Base-by-base conservation (phyloP, 2,329 filamentous ascomycete species). In the Fusarium pseudograminearum region DNA sequence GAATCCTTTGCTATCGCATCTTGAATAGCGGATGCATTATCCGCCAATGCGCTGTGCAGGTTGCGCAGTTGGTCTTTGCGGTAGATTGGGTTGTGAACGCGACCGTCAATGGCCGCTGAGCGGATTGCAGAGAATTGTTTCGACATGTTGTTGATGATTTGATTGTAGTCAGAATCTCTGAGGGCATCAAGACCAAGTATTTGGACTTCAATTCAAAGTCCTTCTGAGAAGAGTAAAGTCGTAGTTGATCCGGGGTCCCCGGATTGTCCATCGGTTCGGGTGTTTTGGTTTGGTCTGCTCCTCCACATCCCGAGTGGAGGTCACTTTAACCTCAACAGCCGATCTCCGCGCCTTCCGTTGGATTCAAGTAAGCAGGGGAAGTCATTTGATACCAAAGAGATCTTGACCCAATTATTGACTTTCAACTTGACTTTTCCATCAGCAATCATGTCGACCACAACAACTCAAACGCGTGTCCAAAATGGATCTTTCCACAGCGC, bases 1-100 rank as follows among this genome's bases (percentile, higher is more conserved):
- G 71, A 69, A 45, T 73, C 71, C 5, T 66, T 70, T 12, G 58
- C 20, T 33, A 73, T 73, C 7, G 71, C 66, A 16, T 71, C 66
- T 52, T 69, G 64, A 2, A 73, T 70, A 9, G 67, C 40, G 1
- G 48, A 20, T 6, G 71, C 62, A 15, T 66, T 61, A 9, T 71
- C 58, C 0, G 62, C 59, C 11, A 73, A 36, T 0, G 57, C 28
- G n/a, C 20, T 54, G 31, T 73, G 71, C 7, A 73, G 58, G 18
- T 45, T 47, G 5, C 60, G 50, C 2, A 73, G 40, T 24, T 72
- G 71, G 12, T 60, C 61, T 14, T 73, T 73, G n/a, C 65, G 64
- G 40, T 70, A 73, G 51, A 69, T 64, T 2, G 67, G 66, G 11
- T 73, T 73, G 16, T 69, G 63, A 3, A 56, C 40, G 5, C 71